phyloP scores from a whole-genome alignment of 2,329 filamentous ascomycete species.

The Madurella mycetomatis region DNA sequence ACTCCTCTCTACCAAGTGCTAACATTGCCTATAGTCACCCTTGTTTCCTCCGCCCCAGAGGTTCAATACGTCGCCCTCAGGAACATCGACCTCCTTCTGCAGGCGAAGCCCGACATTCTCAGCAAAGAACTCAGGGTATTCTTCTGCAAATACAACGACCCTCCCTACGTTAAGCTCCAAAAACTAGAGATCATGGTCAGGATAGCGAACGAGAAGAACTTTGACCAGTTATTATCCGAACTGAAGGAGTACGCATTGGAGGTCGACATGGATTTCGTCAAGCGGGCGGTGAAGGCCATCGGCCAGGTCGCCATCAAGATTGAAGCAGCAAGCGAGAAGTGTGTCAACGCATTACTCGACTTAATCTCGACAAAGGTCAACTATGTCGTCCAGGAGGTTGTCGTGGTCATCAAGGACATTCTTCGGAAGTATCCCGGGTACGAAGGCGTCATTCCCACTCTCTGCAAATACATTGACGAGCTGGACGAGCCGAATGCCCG shows the following conservation, averaged over 20 bases:
- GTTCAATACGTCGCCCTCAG: constrained; percentile 95
- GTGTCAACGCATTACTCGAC: constrained; percentile 88
- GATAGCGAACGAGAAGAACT: constrained; percentile 96
- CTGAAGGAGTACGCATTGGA: constrained; percentile 96
- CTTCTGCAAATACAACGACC: constrained; percentile 99
- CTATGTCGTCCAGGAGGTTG: constrained; percentile 96
- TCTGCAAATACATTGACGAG: constrained; percentile 96
- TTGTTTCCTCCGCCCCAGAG: constrained; percentile 92
- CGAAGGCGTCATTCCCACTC: constrained; percentile 92
- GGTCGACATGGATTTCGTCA: constrained; percentile 98
- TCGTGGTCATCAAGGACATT: constrained; percentile 99
- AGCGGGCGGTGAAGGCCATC: constrained; percentile 90
- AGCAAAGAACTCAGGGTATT: constrained; percentile 97
- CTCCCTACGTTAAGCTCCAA: constrained; percentile 93
- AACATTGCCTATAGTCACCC: constrained; percentile 63
- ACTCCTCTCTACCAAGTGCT: constrained; percentile 12
- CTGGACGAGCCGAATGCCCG: constrained; percentile 89
- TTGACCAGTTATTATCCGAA: constrained; percentile 89
- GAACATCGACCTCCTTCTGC: constrained; percentile 92
- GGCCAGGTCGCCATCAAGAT: constrained; percentile 99
- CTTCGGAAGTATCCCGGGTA: constrained; percentile 96
- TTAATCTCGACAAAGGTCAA: constrained; percentile 97
- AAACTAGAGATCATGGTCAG: constrained; percentile 99
- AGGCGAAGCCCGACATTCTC: constrained; percentile 93
- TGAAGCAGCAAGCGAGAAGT: constrained; percentile 89